These are phyloP conservation scores for Cyclostephanos tholiformis DNA, from an alignment of 108 stramenopile genomes.

Conservation along the genomic window DNA sequence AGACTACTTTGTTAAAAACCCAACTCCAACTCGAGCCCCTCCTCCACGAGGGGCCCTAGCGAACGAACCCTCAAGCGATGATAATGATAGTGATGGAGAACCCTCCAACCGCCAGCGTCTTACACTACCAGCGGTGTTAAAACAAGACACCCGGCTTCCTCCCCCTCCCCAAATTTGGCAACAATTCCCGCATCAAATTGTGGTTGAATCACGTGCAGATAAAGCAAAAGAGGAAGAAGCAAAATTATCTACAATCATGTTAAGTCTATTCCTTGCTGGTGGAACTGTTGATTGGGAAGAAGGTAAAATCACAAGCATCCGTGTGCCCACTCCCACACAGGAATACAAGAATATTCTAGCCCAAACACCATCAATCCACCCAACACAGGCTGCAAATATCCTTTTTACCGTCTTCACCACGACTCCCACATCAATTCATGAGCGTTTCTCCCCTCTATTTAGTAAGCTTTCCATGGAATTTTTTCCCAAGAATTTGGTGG, in stretches of 20 bases:
- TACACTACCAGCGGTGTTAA: too few species aligned
- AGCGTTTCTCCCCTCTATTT: not conserved
- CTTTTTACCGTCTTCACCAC: not conserved
- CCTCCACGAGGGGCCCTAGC: too few species aligned
- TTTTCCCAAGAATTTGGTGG: too few species aligned
- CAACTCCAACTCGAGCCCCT: too few species aligned
- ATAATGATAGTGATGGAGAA: too few species aligned
- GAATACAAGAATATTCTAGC: not conserved
- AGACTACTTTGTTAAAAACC: too few species aligned
- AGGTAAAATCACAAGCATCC: not conserved
- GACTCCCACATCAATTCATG: not conserved
- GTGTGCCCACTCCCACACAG: not conserved
- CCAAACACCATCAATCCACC: not conserved
- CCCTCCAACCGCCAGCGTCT: too few species aligned
- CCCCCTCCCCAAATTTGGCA: too few species aligned
- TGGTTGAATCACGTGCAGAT: too few species aligned
- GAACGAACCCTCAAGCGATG: too few species aligned
- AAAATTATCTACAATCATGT: not conserved
- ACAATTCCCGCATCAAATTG: too few species aligned
- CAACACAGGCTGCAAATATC: not conserved
- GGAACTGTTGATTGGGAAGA: not conserved
- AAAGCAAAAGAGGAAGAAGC: not conserved
- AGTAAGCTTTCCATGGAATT: not conserved
- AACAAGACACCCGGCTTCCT: too few species aligned
- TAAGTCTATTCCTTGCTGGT: not conserved